Percentiles rank a stretch among this genome's conserved stretches.
Evolutionary conservation across 1,284 basidiomycete genomes (phyloP).

Genomic region (Chondrostereum purpureum): DNA sequence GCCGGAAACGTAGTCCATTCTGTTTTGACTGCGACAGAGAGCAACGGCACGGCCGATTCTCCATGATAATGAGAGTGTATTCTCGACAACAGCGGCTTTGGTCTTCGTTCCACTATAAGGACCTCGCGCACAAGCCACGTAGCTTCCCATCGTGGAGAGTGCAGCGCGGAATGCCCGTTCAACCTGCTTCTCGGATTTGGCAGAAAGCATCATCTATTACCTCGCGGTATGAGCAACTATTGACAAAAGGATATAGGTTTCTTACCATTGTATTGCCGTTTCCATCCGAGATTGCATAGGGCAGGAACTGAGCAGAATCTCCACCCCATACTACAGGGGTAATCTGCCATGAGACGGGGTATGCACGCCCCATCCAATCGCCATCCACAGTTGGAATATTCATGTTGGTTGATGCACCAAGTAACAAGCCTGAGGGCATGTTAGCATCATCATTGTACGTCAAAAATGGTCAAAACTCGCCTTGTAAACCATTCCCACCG

Average conservation of each 20-base stretch:
- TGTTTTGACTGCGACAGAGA: constrained; percentile 32
- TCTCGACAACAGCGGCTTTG: constrained; percentile 28
- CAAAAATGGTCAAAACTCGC: constrained; percentile 17
- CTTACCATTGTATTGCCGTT: constrained; percentile 31
- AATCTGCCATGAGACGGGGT: constrained; percentile 26
- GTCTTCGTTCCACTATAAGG: constrained; percentile 13
- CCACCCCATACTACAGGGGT: constrained; percentile 34
- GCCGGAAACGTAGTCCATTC: constrained; percentile 39
- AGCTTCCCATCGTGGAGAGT: constrained; percentile 34
- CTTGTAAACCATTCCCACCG: constrained; percentile 52
- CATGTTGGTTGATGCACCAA: constrained; percentile 28
- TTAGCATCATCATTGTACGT: not conserved
- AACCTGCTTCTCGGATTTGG: constrained; percentile 23
- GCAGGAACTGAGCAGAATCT: constrained; percentile 24
- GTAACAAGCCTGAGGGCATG: constrained; percentile 23
- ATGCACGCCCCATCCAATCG: constrained; percentile 48
- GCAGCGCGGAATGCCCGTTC: constrained; percentile 29
- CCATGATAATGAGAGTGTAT: constrained; percentile 53
- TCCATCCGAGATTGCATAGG: constrained; percentile 28
- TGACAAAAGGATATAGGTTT: constrained; percentile 1
- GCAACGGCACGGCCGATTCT: constrained; percentile 46
- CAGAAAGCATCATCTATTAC: constrained; percentile 27
- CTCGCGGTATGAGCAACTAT: not conserved
- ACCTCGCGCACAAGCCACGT: constrained; percentile 16
- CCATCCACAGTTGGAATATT: constrained; percentile 32